These are phyloP conservation scores for Pyrrhoderma lamaoense DNA, from an alignment of 1,284 basidiomycete genomes.

Conservation along the genomic window DNA sequence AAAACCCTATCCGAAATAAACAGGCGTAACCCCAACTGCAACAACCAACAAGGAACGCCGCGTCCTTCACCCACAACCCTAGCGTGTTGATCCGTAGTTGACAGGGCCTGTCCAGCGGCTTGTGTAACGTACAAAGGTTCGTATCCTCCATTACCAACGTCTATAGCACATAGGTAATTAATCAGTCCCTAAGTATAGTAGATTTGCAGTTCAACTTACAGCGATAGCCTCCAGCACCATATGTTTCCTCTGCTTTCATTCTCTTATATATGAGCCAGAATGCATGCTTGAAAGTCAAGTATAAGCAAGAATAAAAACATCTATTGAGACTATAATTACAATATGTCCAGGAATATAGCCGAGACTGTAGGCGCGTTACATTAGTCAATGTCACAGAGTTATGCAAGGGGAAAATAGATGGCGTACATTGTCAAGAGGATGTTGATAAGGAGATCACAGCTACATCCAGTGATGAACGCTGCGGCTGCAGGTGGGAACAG, in stretches of 20 bases:
- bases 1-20: no score
- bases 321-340: slow-evolving; percentile 30
- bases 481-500: slow-evolving; percentile 66
- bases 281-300: slow-evolving; percentile 30
- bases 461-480: slow-evolving; percentile 69
- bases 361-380: slow-evolving; percentile 36
- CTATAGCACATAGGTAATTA: slow-evolving; percentile 25
- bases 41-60: no score
- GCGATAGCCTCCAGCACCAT: slow-evolving; percentile 44
- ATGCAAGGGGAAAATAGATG: neutral
- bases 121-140: slow-evolving; percentile 34
- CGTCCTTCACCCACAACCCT: neutral
- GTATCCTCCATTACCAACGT: slow-evolving; percentile 49
- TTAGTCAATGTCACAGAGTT: neutral
- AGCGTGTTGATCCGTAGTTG: slow-evolving; percentile 35
- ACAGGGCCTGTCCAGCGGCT: slow-evolving; percentile 23
- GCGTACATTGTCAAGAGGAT: slow-evolving; percentile 63
- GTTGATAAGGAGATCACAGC: slow-evolving; percentile 77
- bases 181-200: neutral
- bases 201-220: slow-evolving; percentile 27
- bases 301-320: neutral
- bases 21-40: no score
- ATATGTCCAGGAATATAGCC: slow-evolving; percentile 73
- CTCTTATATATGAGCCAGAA: slow-evolving; percentile 50
- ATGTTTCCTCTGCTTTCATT: slow-evolving; percentile 55